A percentile compares a stretch with the other conserved stretches of the same genome.
phyloP scores from a whole-genome alignment of 2,329 filamentous ascomycete species.

The Fusarium scirpi region DNA sequence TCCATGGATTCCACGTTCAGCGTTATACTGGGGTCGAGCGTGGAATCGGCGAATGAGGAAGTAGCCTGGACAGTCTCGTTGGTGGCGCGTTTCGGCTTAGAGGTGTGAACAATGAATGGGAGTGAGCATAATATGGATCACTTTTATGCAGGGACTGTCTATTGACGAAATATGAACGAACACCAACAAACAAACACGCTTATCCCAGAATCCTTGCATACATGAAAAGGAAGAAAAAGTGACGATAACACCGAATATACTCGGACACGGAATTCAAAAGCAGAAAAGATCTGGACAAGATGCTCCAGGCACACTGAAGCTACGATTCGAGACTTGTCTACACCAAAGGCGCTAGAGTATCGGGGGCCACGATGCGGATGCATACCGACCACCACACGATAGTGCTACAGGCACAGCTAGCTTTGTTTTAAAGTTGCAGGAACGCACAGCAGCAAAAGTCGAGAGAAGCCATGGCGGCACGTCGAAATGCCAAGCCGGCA shows the following conservation, averaged over 20 bases:
- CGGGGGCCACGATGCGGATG: constrained; percentile 24
- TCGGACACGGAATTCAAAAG: neutral
- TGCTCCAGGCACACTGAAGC: constrained; percentile 10
- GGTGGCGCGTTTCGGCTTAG: constrained; percentile 36
- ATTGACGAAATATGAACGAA: neutral
- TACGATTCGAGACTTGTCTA: constrained; percentile 17
- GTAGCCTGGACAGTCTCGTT: constrained; percentile 14
- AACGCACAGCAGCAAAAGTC: constrained; percentile 17
- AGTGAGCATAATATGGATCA: constrained; percentile 16
- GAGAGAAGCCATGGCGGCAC: constrained; percentile 7
- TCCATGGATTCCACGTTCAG: constrained; percentile 16
- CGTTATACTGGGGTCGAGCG: constrained; percentile 18
- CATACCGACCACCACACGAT: constrained; percentile 12
- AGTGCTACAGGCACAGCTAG: constrained; percentile 5
- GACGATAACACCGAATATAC: neutral
- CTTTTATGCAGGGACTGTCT: constrained; percentile 27
- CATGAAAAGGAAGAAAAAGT: neutral
- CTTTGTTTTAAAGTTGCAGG: constrained; percentile 20
- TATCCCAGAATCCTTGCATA: neutral
- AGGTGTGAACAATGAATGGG: constrained; percentile 5
- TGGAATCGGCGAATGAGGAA: constrained; percentile 25
- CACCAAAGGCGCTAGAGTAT: constrained; percentile 12
- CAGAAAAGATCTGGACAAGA: neutral
- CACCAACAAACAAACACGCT: neutral
- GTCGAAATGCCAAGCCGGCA: constrained; percentile 32